These are phyloP conservation scores for Coemansia sp. DNA, from an alignment of 192 early-diverging fungal genomes.

Conservation along the genomic window DNA sequence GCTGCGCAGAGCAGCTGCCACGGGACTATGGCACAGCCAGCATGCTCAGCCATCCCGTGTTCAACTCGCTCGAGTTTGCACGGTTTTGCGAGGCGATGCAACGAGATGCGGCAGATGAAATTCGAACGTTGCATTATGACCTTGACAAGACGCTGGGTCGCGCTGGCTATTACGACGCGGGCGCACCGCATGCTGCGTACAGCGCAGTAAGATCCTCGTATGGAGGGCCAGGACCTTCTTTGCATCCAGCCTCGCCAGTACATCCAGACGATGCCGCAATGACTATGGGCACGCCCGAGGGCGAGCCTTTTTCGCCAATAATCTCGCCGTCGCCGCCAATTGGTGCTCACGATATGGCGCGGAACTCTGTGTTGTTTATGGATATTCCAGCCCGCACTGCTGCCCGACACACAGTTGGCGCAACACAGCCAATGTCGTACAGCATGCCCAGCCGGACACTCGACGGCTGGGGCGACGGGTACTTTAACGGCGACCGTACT, in stretches of 20 bases:
- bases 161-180: constrained; percentile 8
- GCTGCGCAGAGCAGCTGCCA: constrained; percentile 33
- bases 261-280: constrained; percentile 8
- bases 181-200: background rate
- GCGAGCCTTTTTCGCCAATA: constrained; percentile 39
- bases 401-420: background rate
- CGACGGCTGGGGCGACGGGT: constrained; percentile 23
- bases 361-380: constrained; percentile 19
- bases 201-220: background rate
- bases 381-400: constrained; percentile 19
- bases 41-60: constrained; percentile 36
- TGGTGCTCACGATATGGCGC: constrained; percentile 11
- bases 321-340: constrained; percentile 44
- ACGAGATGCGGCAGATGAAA: constrained; percentile 37
- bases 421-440: constrained; percentile 20
- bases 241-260: background rate
- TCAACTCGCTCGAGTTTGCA: constrained; percentile 40
- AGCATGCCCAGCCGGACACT: constrained; percentile 31
- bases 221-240: background rate
- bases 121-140: constrained; percentile 30
- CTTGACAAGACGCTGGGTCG: constrained; percentile 20
- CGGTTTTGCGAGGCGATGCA: constrained; percentile 41
- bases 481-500: background rate
- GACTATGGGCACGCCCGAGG: constrained; percentile 22
- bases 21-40: constrained; percentile 14